These are phyloP conservation scores for Drechslerella stenobrocha DNA, from an alignment of 2,329 filamentous ascomycete genomes.

Conservation along the genomic window DNA sequence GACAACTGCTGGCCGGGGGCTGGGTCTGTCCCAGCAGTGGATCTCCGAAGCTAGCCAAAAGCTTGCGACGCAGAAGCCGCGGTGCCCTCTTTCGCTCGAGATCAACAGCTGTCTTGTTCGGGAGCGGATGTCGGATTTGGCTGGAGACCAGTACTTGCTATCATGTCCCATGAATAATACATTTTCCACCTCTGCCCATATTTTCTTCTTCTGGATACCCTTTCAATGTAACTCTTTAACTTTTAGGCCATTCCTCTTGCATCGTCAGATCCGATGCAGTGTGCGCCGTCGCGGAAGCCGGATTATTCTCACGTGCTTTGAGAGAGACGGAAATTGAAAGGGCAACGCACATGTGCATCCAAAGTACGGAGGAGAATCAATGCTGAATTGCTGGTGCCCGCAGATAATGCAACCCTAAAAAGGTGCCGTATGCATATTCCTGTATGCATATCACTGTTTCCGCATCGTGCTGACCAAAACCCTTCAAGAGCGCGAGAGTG, in stretches of 20 bases:
- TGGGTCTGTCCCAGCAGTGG: slow-evolving; percentile 42
- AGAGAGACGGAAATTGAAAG: slow-evolving; percentile 39
- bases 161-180: neutral
- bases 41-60: slow-evolving; percentile 30
- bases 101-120: slow-evolving; percentile 39
- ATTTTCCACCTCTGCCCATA: neutral
- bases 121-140: slow-evolving; percentile 35
- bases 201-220: neutral
- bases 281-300: neutral
- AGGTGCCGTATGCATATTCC: neutral
- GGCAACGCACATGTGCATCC: neutral
- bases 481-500: slow-evolving; percentile 18
- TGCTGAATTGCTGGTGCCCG: neutral
- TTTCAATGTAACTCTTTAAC: neutral
- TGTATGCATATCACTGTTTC: slow-evolving; percentile 11
- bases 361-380: neutral
- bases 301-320: slow-evolving; percentile 25
- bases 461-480: slow-evolving; percentile 24
- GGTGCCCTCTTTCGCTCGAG: neutral
- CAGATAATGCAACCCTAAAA: slow-evolving; percentile 43
- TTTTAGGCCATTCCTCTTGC: neutral
- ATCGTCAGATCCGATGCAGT: neutral
- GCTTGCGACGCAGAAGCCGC: slow-evolving; percentile 3
- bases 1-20: slow-evolving; percentile 32
- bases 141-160: neutral